Evolutionary conservation across 164 flowering plant genomes (phyloP).

Genomic region (Vitis vinifera): ASM3070453v1 NC_081817.1:27946001-27946500

Average conservation of each 20-base stretch:
- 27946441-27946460: background rate
- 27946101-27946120: background rate
- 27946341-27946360: too few species aligned
- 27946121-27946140: constrained; percentile 17
- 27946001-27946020: constrained; percentile 26
- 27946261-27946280: background rate
- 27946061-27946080: background rate
- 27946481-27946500: too few species aligned
- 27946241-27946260: constrained; percentile 22
- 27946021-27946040: constrained; percentile 35
- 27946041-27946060: background rate
- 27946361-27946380: too few species aligned
- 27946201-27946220: constrained; percentile 28
- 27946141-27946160: constrained; percentile 21
- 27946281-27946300: background rate
- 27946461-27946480: background rate
- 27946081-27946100: background rate
- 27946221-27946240: constrained; percentile 25
- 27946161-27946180: constrained; percentile 38
- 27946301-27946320: too few species aligned
- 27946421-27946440: too few species aligned
- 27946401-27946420: too few species aligned
- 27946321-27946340: too few species aligned
- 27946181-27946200: constrained; percentile 29
- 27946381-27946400: too few species aligned